These are phyloP conservation scores for Hondaea fermentalgiana DNA, from an alignment of 108 stramenopile genomes.

Conservation along the genomic window DNA sequence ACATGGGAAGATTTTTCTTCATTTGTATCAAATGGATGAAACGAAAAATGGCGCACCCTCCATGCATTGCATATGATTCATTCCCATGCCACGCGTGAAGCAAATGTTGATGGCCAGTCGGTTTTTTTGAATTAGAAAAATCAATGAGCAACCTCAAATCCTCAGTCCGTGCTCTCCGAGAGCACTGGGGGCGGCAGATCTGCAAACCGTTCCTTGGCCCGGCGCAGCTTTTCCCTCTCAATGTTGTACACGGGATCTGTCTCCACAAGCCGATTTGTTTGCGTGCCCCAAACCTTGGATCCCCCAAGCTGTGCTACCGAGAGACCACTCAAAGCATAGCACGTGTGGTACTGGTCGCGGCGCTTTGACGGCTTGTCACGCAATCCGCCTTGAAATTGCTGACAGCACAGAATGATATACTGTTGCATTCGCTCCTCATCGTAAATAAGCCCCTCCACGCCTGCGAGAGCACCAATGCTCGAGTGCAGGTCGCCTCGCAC, in stretches of 20 bases:
- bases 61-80: too few relatives aligned
- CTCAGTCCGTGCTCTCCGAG: too few relatives aligned
- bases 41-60: too few relatives aligned
- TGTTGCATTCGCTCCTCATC: slow-evolving; percentile 72
- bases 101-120: too few relatives aligned
- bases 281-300: slow-evolving; percentile 38
- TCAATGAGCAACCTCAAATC: too few relatives aligned
- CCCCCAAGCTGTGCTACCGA: slow-evolving; percentile 71
- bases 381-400: slow-evolving; percentile 89
- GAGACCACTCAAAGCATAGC: slow-evolving; percentile 89
- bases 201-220: slow-evolving; percentile 33
- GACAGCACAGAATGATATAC: slow-evolving; percentile 89
- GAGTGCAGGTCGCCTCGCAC: neutral
- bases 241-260: slow-evolving; percentile 75
- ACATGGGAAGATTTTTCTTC: too few relatives aligned
- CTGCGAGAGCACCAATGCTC: neutral
- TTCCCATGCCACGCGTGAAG: too few relatives aligned
- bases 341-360: slow-evolving; percentile 93
- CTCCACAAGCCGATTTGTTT: slow-evolving; percentile 27
- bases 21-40: too few relatives aligned
- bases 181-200: neutral
- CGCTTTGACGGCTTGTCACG: slow-evolving; percentile 56
- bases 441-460: slow-evolving; percentile 38
- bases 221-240: slow-evolving; percentile 49
- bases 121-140: too few relatives aligned